Conservation (phyloP, 768 basidiomycete species). For the Suillus americanus region DNA sequence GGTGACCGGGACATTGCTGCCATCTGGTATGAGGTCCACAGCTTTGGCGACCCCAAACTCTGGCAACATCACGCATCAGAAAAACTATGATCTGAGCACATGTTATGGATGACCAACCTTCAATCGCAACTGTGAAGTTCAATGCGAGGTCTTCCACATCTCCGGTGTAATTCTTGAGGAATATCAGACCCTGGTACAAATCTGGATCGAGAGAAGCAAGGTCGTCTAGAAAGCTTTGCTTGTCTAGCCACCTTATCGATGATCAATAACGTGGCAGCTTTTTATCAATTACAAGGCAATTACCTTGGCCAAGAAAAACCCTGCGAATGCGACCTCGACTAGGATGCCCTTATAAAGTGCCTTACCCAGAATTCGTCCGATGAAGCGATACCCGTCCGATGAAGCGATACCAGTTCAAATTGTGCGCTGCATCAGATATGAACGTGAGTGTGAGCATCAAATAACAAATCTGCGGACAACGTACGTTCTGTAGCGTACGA, state of each 20-base stretch:
- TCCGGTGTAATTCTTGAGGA: slow-evolving; percentile 88
- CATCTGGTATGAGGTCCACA: slow-evolving; percentile 78
- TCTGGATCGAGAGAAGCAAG: slow-evolving; percentile 89
- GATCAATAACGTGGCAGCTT: background rate
- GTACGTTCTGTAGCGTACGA: slow-evolving; percentile 84
- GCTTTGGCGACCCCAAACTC: slow-evolving; percentile 82
- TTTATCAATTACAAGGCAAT: slow-evolving; percentile 6
- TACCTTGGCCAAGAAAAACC: slow-evolving; percentile 91
- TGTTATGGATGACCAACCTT: slow-evolving; percentile 70
- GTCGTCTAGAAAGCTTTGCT: slow-evolving; percentile 91
- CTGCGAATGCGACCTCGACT: slow-evolving; percentile 91
- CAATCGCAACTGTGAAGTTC: slow-evolving; percentile 84
- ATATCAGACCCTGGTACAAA: slow-evolving; percentile 88
- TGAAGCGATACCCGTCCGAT: slow-evolving; percentile 95
- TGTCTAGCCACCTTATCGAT: slow-evolving; percentile 75
- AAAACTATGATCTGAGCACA: background rate
- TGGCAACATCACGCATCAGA: slow-evolving; percentile 24
- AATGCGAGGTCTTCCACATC: slow-evolving; percentile 86
- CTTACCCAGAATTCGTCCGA: slow-evolving; percentile 92
- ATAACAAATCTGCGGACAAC: slow-evolving; percentile 31
- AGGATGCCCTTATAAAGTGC: slow-evolving; percentile 96
- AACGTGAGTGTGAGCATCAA: slow-evolving; percentile 1
- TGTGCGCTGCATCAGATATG: slow-evolving; percentile 54
- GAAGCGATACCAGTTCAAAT: slow-evolving; percentile 89
- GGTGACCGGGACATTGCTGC: slow-evolving; percentile 82